Conservation (phyloP, 2,329 filamentous ascomycete species). For the Chaetothyriales sp. region DNA sequence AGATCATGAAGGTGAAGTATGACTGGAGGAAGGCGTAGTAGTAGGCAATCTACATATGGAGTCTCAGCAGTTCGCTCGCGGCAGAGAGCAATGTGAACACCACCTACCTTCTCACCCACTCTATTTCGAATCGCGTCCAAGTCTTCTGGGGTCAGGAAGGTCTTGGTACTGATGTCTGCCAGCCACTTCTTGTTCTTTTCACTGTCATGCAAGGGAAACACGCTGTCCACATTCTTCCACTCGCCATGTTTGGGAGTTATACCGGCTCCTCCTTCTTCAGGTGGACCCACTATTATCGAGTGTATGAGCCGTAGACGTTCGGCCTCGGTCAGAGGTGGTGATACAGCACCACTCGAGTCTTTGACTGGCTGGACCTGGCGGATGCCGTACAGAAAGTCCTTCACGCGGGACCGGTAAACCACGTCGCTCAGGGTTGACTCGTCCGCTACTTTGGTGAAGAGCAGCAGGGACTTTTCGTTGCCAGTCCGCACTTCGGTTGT, state of each 20-base stretch:
- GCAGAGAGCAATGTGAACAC: neutral
- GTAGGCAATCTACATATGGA: slow-evolving; percentile 52
- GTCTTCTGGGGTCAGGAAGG: slow-evolving; percentile 48
- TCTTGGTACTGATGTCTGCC: slow-evolving; percentile 57
- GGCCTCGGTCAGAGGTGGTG: slow-evolving; percentile 69
- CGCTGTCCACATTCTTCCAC: slow-evolving; percentile 57
- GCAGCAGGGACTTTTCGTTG: slow-evolving; percentile 55
- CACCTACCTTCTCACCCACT: slow-evolving; percentile 53
- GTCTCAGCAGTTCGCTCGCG: neutral
- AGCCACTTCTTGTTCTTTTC: slow-evolving; percentile 62
- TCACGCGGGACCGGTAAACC: slow-evolving; percentile 73
- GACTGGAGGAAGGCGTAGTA: slow-evolving; percentile 91
- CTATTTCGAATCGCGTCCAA: slow-evolving; percentile 61
- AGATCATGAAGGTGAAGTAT: slow-evolving; percentile 74
- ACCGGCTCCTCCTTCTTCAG: slow-evolving; percentile 62
- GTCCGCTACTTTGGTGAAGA: slow-evolving; percentile 71
- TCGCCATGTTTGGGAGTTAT: slow-evolving; percentile 53
- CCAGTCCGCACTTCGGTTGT: slow-evolving; percentile 76
- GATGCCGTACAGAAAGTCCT: slow-evolving; percentile 88
- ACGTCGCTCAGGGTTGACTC: slow-evolving; percentile 60
- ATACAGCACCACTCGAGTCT: slow-evolving; percentile 50
- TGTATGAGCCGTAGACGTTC: slow-evolving; percentile 81
- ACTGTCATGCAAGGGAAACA: slow-evolving; percentile 69
- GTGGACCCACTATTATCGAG: slow-evolving; percentile 61
- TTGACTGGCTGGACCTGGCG: slow-evolving; percentile 60